Evolutionary conservation across 331 rosid species (phyloP).

Genomic region (Rhamnella rubrinervis): DNA sequence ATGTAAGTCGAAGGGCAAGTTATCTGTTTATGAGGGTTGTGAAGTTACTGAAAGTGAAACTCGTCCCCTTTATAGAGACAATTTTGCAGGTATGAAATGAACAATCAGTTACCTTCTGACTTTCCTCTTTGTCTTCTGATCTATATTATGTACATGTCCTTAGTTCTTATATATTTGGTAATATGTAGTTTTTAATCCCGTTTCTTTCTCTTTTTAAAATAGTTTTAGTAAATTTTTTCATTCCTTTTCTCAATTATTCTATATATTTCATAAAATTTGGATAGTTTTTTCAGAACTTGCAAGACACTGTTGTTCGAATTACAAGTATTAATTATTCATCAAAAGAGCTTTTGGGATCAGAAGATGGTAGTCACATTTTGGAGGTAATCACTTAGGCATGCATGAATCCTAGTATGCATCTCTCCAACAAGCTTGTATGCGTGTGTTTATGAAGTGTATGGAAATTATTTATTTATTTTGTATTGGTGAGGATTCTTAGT

Average conservation of each 20-base stretch:
- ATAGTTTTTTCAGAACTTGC: constrained; percentile 58
- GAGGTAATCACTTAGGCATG: constrained; percentile 51
- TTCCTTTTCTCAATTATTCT: constrained; percentile 15
- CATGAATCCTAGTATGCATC: not conserved
- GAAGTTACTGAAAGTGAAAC: constrained; percentile 80
- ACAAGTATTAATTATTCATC: constrained; percentile 56
- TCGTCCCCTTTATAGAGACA: constrained; percentile 76
- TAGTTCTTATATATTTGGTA: not conserved
- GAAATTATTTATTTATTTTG: not conserved
- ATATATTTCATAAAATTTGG: not conserved
- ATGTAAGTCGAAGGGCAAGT: constrained; percentile 87
- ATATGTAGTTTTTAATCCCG: constrained; percentile 4
- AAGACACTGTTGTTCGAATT: constrained; percentile 66
- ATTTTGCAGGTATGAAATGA: constrained; percentile 77
- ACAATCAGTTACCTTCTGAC: constrained; percentile 12
- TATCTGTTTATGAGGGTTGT: constrained; percentile 95
- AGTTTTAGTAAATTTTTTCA: constrained; percentile 15
- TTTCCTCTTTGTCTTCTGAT: constrained; percentile 3
- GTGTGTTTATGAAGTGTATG: constrained; percentile 8
- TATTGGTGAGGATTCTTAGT: not conserved
- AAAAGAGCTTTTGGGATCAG: constrained; percentile 66
- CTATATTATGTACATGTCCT: not conserved
- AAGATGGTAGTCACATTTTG: constrained; percentile 96
- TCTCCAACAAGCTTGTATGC: not conserved
- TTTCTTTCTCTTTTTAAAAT: constrained; percentile 4